phyloP scores from a whole-genome alignment of 306 rosid species.

The Gastrolobium villosum region DNA sequence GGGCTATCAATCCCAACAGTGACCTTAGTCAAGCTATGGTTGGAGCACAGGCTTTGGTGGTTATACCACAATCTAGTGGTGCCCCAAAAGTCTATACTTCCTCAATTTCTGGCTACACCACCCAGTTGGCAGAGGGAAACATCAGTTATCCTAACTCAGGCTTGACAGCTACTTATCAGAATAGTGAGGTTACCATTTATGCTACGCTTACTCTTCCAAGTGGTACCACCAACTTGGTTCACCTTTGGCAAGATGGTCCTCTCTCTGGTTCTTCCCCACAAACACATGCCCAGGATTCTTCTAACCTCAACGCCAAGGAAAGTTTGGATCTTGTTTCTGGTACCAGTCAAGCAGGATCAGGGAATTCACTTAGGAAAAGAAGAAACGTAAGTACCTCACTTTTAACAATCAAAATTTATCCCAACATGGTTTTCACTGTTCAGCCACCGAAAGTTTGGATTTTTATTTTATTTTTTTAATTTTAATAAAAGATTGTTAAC shows the following conservation, averaged over 20 bases:
- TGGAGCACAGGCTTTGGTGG: conserved; percentile 74
- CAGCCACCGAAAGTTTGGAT: neutral
- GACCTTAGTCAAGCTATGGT: conserved; percentile 38
- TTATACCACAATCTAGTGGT: conserved; percentile 52
- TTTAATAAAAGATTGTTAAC: conserved; percentile 4
- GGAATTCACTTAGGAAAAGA: conserved; percentile 43
- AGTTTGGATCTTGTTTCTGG: conserved; percentile 70
- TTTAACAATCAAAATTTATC: neutral
- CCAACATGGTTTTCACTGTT: conserved; percentile 9
- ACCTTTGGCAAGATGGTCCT: conserved; percentile 80
- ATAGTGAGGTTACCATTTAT: conserved; percentile 59
- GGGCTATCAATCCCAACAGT: conserved; percentile 70
- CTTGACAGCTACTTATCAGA: conserved; percentile 44
- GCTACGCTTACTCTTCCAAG: conserved; percentile 59
- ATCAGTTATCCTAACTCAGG: conserved; percentile 39
- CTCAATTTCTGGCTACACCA: rapidly evolving
- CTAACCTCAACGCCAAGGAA: conserved; percentile 52
- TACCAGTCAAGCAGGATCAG: conserved; percentile 42
- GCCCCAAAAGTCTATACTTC: conserved; percentile 43
- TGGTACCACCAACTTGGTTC: conserved; percentile 51
- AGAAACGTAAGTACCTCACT: conserved; percentile 62
- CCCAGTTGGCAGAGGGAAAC: conserved; percentile 49
- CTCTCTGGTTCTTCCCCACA: conserved; percentile 41
- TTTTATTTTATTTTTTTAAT: neutral
- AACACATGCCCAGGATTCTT: rapidly evolving